Conservation (phyloP, 352 stramenopile genomes). For the Aphanomyces stellatus region DNA sequence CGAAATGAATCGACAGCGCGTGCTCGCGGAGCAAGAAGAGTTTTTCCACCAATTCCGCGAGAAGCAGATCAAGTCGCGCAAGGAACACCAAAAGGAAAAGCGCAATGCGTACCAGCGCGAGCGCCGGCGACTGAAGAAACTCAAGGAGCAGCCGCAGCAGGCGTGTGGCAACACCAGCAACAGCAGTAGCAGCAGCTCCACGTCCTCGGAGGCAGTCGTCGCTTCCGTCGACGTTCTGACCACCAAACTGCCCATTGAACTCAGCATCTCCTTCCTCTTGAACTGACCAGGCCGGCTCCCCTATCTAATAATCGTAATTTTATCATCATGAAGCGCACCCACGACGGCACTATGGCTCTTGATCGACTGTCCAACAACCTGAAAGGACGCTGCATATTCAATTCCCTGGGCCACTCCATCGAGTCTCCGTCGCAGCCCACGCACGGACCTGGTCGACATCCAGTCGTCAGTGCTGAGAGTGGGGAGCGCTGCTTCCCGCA, state of each 20-base stretch:
- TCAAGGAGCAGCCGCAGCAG: background rate
- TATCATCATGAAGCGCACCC: too few species aligned
- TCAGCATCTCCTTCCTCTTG: slow-evolving; percentile 7
- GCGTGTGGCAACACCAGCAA: background rate
- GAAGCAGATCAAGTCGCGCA: background rate
- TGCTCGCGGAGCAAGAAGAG: background rate
- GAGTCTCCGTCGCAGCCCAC: too few species aligned
- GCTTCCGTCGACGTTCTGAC: background rate
- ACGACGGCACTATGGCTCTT: too few species aligned
- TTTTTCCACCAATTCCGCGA: background rate
- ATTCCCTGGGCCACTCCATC: too few species aligned
- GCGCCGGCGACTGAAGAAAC: background rate
- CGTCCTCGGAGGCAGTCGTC: background rate
- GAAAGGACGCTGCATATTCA: too few species aligned
- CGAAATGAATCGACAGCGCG: background rate
- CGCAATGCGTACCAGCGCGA: slow-evolving; percentile 9
- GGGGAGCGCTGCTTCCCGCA: too few species aligned
- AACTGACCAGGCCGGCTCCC: background rate
- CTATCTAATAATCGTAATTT: too few species aligned
- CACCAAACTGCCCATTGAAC: background rate
- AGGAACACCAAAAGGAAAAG: slow-evolving; percentile 7
- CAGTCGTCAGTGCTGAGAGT: too few species aligned
- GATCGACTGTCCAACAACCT: too few species aligned
- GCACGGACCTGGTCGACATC: too few species aligned
- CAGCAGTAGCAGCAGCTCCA: background rate